A percentile compares a stretch with the other conserved stretches of the same genome.
Conservation (phyloP, 805 yeast genomes). For the Ogataea pignaliae region DNA sequence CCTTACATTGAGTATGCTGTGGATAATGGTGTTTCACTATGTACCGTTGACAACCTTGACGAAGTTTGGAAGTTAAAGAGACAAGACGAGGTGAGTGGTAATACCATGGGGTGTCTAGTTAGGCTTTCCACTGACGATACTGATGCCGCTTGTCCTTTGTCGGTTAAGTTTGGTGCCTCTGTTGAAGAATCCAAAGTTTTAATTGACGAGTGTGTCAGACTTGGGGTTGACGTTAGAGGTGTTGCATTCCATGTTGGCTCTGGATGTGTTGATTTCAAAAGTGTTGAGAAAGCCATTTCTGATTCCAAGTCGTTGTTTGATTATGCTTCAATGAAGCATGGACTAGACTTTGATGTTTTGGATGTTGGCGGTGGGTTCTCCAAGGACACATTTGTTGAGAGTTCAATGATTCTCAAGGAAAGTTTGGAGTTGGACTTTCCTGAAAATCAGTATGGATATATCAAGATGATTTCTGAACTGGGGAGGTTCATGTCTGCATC, state of each 20-base stretch:
- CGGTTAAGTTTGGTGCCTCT: conserved; percentile 86
- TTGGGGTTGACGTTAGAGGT: conserved; percentile 68
- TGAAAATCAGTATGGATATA: conserved; percentile 21
- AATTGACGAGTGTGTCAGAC: conserved; percentile 54
- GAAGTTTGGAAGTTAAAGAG: conserved; percentile 72
- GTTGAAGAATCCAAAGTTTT: conserved; percentile 48
- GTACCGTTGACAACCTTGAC: conserved; percentile 86
- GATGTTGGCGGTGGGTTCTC: conserved; percentile 96
- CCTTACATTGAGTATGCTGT: conserved; percentile 74
- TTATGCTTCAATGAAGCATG: conserved; percentile 39
- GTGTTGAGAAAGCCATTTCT: conserved; percentile 64
- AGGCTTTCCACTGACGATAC: conserved; percentile 90
- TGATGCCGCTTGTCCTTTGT: conserved; percentile 77
- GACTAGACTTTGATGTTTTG: conserved; percentile 42
- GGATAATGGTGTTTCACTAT: conserved; percentile 51
- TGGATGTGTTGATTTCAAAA: conserved; percentile 71
- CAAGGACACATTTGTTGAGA: conserved; percentile 49
- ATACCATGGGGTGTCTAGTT: conserved; percentile 71
- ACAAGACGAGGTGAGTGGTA: conserved; percentile 28
- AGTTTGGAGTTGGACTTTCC: conserved; percentile 64
- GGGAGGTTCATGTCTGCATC: conserved; percentile 86
- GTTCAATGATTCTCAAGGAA: conserved; percentile 52
- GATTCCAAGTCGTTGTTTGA: conserved; percentile 72
- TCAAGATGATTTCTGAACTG: conserved; percentile 79
- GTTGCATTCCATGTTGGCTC: conserved; percentile 96